Evolutionary conservation across 306 rosid genomes (phyloP).

Genomic region (Citrullus colocynthis): DNA sequence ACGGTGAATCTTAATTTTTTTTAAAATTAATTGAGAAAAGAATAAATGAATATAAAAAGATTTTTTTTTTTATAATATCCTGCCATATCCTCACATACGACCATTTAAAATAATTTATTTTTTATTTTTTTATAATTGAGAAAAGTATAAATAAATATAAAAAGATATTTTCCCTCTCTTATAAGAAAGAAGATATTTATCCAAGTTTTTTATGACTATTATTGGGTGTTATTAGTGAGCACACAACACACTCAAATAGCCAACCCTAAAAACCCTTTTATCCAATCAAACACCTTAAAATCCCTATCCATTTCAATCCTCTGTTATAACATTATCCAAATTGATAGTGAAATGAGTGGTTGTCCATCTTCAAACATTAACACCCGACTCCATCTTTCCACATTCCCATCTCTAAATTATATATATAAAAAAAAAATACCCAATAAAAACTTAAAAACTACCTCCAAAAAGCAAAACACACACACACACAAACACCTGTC

Average conservation of each 20-base stretch:
- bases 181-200: no score
- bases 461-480: background rate
- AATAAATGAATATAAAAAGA: no score
- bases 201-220: no score
- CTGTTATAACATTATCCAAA: background rate
- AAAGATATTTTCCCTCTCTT: no score
- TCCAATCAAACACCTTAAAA: slow-evolving; percentile 13
- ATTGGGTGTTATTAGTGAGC: background rate
- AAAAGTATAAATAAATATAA: no score
- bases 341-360: background rate
- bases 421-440: no score
- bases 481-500: background rate
- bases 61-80: no score
- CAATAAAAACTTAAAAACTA: background rate
- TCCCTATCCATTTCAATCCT: slow-evolving; percentile 4
- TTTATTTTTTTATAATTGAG: no score
- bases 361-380: background rate
- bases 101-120: no score
- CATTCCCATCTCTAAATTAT: background rate
- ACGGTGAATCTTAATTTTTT: no score
- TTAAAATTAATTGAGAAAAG: no score
- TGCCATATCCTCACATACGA: no score
- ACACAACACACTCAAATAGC: background rate
- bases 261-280: background rate
- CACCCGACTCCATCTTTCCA: background rate